Base-by-base conservation (phyloP, 129 eudicot genomes). In the Flaveria sonorensis region DNA sequence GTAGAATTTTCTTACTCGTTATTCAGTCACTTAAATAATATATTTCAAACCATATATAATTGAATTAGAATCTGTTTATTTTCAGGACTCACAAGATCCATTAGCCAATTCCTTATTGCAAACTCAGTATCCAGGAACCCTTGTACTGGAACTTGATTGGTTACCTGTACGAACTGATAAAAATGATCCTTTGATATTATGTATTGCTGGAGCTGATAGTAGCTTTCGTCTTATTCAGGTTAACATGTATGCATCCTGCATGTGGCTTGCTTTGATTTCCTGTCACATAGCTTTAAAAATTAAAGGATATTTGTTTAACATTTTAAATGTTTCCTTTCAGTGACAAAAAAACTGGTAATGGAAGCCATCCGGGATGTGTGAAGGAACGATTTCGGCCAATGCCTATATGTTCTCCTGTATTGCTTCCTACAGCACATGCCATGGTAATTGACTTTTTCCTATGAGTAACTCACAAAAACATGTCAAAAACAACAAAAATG, bases 181-280 rank as follows among this genome's bases (percentile, higher is more conserved):
- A 68, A 86, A 89, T 46, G 99, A 94, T 82, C 99, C 97, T 19
- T 77, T 94, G 76, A 96, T 94, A 71, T 77, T 94, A 74, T 94
- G 99, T 85, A 87, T 94, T 30, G 99, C 97, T 84, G 99, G 99
- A 89, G 99, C 97, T 79, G 99, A 94, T 75, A 89, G 99, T 79
- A 91, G 96, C 82, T 94, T 91, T 83, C 93, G 99, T 13, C 97
- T 91, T 79, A 85, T 91, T 91, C 96, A 91, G 86, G 87, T 94
- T 68, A 81, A 84, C 83, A 79, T 86, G 99, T 94, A 94, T 75
- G 99, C 82, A 71, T 32, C 80, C 7, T 36, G 53, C 52, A 59
- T 70, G 52, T 68, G 68, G 45, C 71, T 68, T 71, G 53, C 42
- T 56, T 59, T 59, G 47, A 15, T 78, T 75, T 19, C 12, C 28